Base-by-base conservation (phyloP, 129 eudicot genomes). In the Chrysanthemum lavandulifolium region DNA sequence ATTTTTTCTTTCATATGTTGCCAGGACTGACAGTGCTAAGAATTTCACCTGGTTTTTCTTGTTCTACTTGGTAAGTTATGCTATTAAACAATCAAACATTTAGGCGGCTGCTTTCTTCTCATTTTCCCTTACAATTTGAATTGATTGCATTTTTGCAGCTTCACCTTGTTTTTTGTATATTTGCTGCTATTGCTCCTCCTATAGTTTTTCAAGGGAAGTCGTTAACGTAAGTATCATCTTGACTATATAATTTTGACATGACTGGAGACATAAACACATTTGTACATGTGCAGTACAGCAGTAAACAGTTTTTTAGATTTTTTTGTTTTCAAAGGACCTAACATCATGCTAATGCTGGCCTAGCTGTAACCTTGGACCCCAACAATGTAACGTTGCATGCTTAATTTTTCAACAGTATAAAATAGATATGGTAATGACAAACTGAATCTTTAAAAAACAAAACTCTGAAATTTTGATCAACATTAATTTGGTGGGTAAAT, bases 101-200 rank as follows among this genome's bases (percentile, higher is more conserved):
- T 51, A 27, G 72, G 47, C 2, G 2, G 10, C 47, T 40, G 47
- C 47, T 40, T 40, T 40, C 72, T 63, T 72, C 4, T 63, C 49
- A 18, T 79, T 77, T 43, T 68, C 14, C 15, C 47, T 61, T 50
- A 58, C 15, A 33, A 10, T 27, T 15, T 47, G 11, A 53, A 23
- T 25, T 7, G 65, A 65, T 63, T 51, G 57, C 25, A 57, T 58
- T 72, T 69, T 65, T 82, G 82, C 87, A 94, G 98, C 79, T 94
- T 76, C 98, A 94, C 67, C 86, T 94, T 76, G 96, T 78, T n/a
- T 94, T 94, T 76, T 94, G 98, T 68, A 82, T 94, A 76, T 77
- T 94, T 86, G 98, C 98, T 82, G 89, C 97, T 55, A 88, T 94
- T 25, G 98, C 98, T 73, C 98, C 98, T 67, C 98, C 98, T 66